A percentile compares a stretch with the other conserved stretches of the same genome.
These are phyloP conservation scores for Agaricales sp. DNA, from an alignment of 1,284 basidiomycete genomes.

Conservation along the genomic window DNA sequence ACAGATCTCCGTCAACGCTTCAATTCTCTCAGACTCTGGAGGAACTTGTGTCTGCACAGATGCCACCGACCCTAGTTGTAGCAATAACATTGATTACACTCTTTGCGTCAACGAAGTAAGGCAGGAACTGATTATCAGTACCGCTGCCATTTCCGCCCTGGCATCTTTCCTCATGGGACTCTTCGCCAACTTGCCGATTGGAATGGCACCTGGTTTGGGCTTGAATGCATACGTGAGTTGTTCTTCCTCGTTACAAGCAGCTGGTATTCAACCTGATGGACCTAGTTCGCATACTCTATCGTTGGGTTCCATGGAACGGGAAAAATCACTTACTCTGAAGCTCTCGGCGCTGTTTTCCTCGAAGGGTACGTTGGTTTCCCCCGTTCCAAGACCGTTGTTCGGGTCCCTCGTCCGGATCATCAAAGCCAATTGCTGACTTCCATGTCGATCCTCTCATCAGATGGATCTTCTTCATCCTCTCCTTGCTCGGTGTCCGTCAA, in stretches of 20 bases:
- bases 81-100: slow-evolving; percentile 21
- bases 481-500: slow-evolving; percentile 79
- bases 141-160: slow-evolving; percentile 70
- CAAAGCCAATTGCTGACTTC: no score
- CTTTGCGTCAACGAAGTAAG: slow-evolving; percentile 33
- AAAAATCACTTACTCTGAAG: slow-evolving; percentile 69
- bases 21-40: slow-evolving; percentile 68
- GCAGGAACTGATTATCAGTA: slow-evolving; percentile 68
- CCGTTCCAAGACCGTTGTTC: slow-evolving; percentile 1
- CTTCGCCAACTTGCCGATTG: slow-evolving; percentile 79
- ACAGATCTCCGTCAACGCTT: slow-evolving; percentile 78
- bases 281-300: slow-evolving; percentile 78
- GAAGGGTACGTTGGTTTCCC: slow-evolving; percentile 59
- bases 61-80: slow-evolving; percentile 52
- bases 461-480: slow-evolving; percentile 79
- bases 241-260: no score
- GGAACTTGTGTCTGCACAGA: slow-evolving; percentile 80
- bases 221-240: slow-evolving; percentile 74
- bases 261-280: no score
- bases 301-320: slow-evolving; percentile 79
- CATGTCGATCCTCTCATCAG: slow-evolving; percentile 26
- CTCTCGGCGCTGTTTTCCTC: slow-evolving; percentile 81
- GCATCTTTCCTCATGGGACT: slow-evolving; percentile 76
- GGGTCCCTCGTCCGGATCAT: no score
- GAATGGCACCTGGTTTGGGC: slow-evolving; percentile 71